Base-by-base conservation (phyloP, 768 basidiomycete genomes). In the Collybiopsis confluens region DNA sequence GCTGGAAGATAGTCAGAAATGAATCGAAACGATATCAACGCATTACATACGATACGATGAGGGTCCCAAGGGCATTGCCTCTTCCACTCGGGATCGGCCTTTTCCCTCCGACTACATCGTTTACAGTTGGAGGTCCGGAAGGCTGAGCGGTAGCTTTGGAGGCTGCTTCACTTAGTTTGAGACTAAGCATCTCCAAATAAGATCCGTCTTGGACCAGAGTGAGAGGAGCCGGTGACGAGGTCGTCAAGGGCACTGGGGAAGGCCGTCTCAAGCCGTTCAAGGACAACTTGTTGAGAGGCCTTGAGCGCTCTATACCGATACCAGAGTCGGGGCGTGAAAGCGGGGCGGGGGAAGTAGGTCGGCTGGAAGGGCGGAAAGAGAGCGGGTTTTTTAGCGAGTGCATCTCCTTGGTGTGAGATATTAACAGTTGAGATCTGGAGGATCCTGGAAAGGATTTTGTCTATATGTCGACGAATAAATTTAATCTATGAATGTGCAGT, bases 141-240 rank as follows among this genome's bases (percentile, higher is more conserved):
- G 88, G 86, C 59, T 85, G 85, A 20, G 79, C 74, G 46, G 92
- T 73, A 2, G 88, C 85, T 68, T 80, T 88, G 52, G 88, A 86
- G 13, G 90, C 87, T 0, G 86, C 88, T 67, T 92, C 90, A 62
- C 85, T 90, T 42, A 92, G 73, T 64, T 86, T 90, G 52, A 90
- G 73, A 59, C 84, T 77, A 42, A 92, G 79, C 54, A 83, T 80
- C 64, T 90, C 86, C 50, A 91, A 74, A 68, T 90, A 92, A 11
- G 88, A 88, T 53, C 86, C 87, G 66, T 91, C 89, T 59, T 89
- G 89, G 27, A 85, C 69, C 28, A 85, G 77, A 7, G 51, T 52
- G 10, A 28, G 42, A 21, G 80, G 73, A 3, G 74, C 64, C 4
- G 75, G 71, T 11, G 70, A 70, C 58, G 3, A 73, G 62, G 15